A percentile compares a stretch with the other conserved stretches of the same genome.
Evolutionary conservation across 257 asterid genomes (phyloP).

Genomic region (Parsonsia alboflavescens): DNA sequence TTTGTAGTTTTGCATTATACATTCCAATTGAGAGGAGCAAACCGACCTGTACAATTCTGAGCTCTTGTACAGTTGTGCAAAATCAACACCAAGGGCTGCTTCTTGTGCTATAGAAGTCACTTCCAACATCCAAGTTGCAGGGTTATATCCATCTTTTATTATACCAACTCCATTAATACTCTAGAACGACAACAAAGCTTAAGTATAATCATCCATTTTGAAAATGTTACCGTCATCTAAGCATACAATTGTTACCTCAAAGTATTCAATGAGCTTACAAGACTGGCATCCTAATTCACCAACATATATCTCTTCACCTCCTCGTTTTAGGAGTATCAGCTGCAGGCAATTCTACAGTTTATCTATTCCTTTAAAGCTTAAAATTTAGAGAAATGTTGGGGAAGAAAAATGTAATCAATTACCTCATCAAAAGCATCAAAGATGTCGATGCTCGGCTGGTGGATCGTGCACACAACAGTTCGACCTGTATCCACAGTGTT

Average conservation of each 20-base stretch:
- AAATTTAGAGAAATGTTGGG: neutral
- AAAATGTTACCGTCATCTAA: neutral
- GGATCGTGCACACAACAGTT: constrained; percentile 88
- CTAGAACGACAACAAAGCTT: constrained; percentile 22
- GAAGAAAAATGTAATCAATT: neutral
- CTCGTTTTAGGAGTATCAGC: constrained; percentile 72
- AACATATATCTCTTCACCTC: constrained; percentile 75
- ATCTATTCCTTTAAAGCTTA: neutral
- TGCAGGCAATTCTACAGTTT: constrained; percentile 14
- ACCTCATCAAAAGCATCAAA: constrained; percentile 89
- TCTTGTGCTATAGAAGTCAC: constrained; percentile 73
- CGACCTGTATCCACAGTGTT: constrained; percentile 86
- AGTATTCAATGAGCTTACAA: constrained; percentile 49
- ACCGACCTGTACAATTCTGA: constrained; percentile 67
- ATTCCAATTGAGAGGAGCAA: neutral
- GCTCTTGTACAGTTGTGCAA: constrained; percentile 58
- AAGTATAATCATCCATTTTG: neutral
- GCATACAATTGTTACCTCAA: constrained; percentile 45
- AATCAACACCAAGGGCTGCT: constrained; percentile 59
- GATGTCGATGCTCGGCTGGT: constrained; percentile 85
- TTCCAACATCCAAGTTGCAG: constrained; percentile 94
- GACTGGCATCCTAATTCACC: constrained; percentile 74
- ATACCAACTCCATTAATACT: constrained; percentile 54
- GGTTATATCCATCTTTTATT: constrained; percentile 69
- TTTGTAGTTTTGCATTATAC: neutral